Conservation (phyloP, 164 flowering plant genomes). For the Dillenia suffruticosa region DNA sequence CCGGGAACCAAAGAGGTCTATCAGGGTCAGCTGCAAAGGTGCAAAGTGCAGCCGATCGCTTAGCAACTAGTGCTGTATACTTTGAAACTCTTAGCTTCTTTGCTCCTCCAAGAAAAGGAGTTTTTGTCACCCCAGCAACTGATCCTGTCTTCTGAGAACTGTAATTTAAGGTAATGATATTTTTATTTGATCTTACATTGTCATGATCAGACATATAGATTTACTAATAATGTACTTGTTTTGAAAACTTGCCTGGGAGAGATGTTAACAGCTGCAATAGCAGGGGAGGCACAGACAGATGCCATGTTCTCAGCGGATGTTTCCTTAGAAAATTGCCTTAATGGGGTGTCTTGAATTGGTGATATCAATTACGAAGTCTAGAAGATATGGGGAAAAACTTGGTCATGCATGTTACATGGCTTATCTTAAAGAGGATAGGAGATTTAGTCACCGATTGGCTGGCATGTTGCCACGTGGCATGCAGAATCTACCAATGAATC, state of each 20-base stretch:
- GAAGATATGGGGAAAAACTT: neutral
- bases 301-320: constrained; percentile 45
- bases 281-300: constrained; percentile 77
- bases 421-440: constrained; percentile 68
- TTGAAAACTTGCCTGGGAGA: constrained; percentile 63
- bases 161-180: constrained; percentile 6
- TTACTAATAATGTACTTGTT: neutral
- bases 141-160: constrained; percentile 69
- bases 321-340: neutral
- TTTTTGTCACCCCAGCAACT: constrained; percentile 48
- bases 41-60: constrained; percentile 33
- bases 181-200: too few species aligned
- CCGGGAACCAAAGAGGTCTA: constrained; percentile 97
- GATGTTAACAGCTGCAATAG: constrained; percentile 64
- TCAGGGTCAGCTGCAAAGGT: constrained; percentile 65
- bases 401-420: constrained; percentile 29
- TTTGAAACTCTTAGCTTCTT: constrained; percentile 47
- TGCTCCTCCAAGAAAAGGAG: constrained; percentile 66
- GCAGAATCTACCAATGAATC: constrained; percentile 32
- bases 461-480: constrained; percentile 47
- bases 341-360: neutral
- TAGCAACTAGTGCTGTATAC: constrained; percentile 19
- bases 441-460: constrained; percentile 38
- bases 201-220: neutral
- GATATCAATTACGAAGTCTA: neutral